These are phyloP conservation scores for Lentinus brumalis DNA, from an alignment of 768 basidiomycete species.

Conservation along the genomic window DNA sequence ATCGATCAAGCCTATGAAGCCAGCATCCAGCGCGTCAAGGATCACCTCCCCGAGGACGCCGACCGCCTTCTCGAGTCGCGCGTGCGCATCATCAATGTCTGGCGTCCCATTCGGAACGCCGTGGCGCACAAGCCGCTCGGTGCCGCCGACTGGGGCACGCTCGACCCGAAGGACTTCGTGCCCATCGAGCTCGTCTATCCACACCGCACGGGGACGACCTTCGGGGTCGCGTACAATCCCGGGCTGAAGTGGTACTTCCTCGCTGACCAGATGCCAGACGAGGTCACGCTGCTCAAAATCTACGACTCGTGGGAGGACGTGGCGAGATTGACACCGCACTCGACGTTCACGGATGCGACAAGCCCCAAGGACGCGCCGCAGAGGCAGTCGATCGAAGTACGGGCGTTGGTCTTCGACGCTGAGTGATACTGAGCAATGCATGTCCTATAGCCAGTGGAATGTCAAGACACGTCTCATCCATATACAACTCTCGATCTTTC, in stretches of 20 bases:
- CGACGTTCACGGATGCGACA: constrained; percentile 39
- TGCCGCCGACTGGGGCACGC: constrained; percentile 40
- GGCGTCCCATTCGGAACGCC: constrained; percentile 43
- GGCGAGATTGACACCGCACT: constrained; percentile 44
- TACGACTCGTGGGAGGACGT: constrained; percentile 42
- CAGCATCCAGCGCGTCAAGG: constrained; percentile 35
- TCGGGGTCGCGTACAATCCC: constrained; percentile 36
- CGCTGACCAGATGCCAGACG: constrained; percentile 38
- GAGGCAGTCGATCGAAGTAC: constrained; percentile 46
- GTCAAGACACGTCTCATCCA: too few relatives aligned
- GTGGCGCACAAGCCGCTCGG: constrained; percentile 44
- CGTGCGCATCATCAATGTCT: constrained; percentile 47
- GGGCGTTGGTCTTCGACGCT: constrained; percentile 41
- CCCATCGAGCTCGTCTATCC: constrained; percentile 37
- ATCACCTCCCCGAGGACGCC: constrained; percentile 41
- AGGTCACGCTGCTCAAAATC: constrained; percentile 44
- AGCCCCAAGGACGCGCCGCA: constrained; percentile 37
- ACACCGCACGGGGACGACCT: constrained; percentile 36
- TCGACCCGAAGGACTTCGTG: constrained; percentile 40
- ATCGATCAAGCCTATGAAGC: constrained; percentile 45
- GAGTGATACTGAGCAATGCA: constrained; percentile 20
- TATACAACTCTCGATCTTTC: too few relatives aligned
- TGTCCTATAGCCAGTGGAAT: too few relatives aligned
- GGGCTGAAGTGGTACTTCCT: constrained; percentile 42
- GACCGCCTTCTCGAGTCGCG: constrained; percentile 43